These are phyloP conservation scores for Erigeron canadensis DNA, from an alignment of 129 eudicot genomes.

Conservation along the genomic window DNA sequence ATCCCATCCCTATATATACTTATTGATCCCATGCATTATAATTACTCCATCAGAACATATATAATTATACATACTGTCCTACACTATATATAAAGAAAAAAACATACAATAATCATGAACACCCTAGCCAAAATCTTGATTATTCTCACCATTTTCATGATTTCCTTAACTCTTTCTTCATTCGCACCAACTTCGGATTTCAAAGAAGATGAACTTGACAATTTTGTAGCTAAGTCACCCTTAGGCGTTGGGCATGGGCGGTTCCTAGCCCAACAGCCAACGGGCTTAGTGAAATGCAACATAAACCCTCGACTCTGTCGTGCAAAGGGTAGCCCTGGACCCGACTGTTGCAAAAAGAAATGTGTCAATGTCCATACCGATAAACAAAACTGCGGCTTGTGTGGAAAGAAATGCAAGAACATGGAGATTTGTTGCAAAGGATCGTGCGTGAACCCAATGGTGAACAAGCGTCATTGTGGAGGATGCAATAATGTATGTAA, in stretches of 20 bases:
- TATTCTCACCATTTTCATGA: conserved; percentile 20
- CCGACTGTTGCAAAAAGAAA: conserved; percentile 50
- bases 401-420: conserved; percentile 55
- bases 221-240: background rate
- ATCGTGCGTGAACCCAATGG: conserved; percentile 44
- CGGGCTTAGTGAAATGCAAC: conserved; percentile 36
- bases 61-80: too few relatives aligned
- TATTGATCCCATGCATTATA: background rate
- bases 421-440: conserved; percentile 62
- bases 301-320: conserved; percentile 42
- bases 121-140: conserved; percentile 24
- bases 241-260: conserved; percentile 9
- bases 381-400: conserved; percentile 46
- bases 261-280: conserved; percentile 25
- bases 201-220: conserved; percentile 6
- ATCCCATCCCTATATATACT: conserved; percentile 32
- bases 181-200: background rate
- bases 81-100: too few relatives aligned
- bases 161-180: conserved; percentile 21
- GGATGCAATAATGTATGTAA: conserved; percentile 49
- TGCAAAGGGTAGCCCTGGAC: conserved; percentile 43
- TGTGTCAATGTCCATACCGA: conserved; percentile 48
- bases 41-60: background rate
- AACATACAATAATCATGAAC: conserved; percentile 29
- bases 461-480: conserved; percentile 50